Base-by-base conservation (phyloP, 495 filamentous ascomycete genomes). In the Cladorrhinum samala region DNA sequence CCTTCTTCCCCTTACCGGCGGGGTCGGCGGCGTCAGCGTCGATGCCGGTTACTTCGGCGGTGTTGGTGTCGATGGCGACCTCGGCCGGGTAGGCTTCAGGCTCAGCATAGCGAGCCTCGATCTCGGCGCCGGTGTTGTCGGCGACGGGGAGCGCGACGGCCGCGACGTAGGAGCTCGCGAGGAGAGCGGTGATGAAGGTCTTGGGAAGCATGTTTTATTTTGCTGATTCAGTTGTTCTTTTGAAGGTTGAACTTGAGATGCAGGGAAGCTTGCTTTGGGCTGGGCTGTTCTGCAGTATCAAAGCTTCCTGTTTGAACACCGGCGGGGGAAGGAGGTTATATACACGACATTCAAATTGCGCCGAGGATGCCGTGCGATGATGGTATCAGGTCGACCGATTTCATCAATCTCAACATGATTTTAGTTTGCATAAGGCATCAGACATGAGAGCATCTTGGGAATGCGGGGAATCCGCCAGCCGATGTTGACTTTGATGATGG, bases 201-300 rank as follows among this genome's bases (percentile, higher is more conserved):
- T 58, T 57, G 43, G 54, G 49, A 52, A 57, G 54, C 54, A 57
- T 53, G n/a, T n/a, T n/a, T n/a, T n/a, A n/a, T 2, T 58, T 58
- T 49, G 21, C 25, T 41, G 20, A 21, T 45, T 20, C 3, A 17
- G 21, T 27, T 20, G 11, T 47, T 7, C 21, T 24, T 3, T 47
- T 25, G 44, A 47, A 23, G 14, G 42, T 45, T 45, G 42, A 45
- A 47, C 27, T 33, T 33, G 27, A n/a, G n/a, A n/a, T n/a, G n/a
- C n/a, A n/a, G n/a, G n/a, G n/a, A n/a, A n/a, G n/a, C n/a, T n/a
- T n/a, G n/a, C n/a, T n/a, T n/a, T n/a, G n/a, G n/a, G 42, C 42
- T 45, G 8, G 39, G 39, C 20, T 41, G 39, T 17, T 17, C 37
- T 41, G 39, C n/a, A n/a, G n/a, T n/a, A n/a, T n/a, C n/a, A n/a